Evolutionary conservation across 2,329 filamentous ascomycete species (phyloP), one percentile per base, ranked within the genome.

Genomic region (Talaromyces amestolkiae): DNA sequence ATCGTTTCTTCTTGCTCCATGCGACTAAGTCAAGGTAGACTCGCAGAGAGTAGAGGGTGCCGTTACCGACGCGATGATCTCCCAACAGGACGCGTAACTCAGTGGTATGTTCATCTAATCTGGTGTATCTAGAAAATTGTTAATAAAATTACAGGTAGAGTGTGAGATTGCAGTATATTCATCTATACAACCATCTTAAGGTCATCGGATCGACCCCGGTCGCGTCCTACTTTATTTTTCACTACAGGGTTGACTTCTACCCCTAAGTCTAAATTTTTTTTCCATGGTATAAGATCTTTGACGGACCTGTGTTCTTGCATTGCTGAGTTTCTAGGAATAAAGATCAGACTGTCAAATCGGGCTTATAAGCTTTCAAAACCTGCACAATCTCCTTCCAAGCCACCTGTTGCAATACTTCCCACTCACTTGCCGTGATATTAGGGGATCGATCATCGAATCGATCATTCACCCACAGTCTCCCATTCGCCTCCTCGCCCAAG

Each of bases 381-480:
- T 64, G 43, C 45, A 63, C 33, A 24, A 63, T 37, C 41, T 66
- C 60, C 8, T n/a, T 43, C 65, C 65, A 66, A 24, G 24, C 61
- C 47, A 22, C 27, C 37, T 54, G 58, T 35, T 66, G 65, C 49
- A 64, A 15, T n/a, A 5, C 37, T 24, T 59, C 41, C 65, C 65
- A 63, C 47, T 64, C 65, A 13, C 24, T 43, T 31, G 33, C 41
- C 3, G 64, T 62, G 19, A 65, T 33, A 33, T 58, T 51, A 27
- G 64, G 64, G 8, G 64, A 65, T 17, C 39, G n/a, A 22, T 61
- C 49, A 41, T 65, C 63, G 49, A 65, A 65, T 31, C 11, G 19
- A 58, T 63, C 64, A 35, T 66, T 66, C 17, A 51, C 41, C 64
- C 64, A 66, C 33, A 63, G 22, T 31, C 60, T 39, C 27, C 64